Conservation (phyloP, 164 flowering plant genomes). For the Malania oleifera region DNA sequence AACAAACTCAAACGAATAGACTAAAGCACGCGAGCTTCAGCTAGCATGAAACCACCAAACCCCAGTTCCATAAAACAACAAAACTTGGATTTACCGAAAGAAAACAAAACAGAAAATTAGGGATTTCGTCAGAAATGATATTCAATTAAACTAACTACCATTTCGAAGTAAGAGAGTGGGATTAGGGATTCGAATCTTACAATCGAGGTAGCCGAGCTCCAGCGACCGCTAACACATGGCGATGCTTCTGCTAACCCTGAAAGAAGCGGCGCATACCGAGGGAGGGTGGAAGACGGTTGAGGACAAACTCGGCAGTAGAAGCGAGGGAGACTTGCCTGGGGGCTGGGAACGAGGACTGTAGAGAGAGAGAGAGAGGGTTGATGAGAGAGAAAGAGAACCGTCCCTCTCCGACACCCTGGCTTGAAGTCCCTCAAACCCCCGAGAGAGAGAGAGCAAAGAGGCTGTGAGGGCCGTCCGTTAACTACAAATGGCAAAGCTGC, state of each 20-base stretch:
- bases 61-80: not conserved
- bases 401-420: not conserved
- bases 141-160: not conserved
- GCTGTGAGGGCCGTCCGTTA: too few species aligned
- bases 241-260: not conserved
- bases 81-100: not conserved
- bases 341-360: too few species aligned
- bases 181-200: slow-evolving; percentile 6
- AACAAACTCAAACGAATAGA: not conserved
- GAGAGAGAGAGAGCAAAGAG: too few species aligned
- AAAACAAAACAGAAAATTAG: not conserved
- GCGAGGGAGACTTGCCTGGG: not conserved
- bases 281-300: not conserved
- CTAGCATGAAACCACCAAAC: not conserved
- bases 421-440: too few species aligned
- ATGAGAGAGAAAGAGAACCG: too few species aligned
- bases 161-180: not conserved
- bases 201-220: not conserved
- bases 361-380: too few species aligned
- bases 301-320: not conserved
- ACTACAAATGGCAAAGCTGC: too few species aligned
- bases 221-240: not conserved
- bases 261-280: not conserved
- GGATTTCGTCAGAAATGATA: not conserved
- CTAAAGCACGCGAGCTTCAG: too few species aligned